A percentile compares a stretch with the other conserved stretches of the same genome.
Conservation (phyloP, 2,329 filamentous ascomycete genomes). For the Pseudogymnoascus sp. region DNA sequence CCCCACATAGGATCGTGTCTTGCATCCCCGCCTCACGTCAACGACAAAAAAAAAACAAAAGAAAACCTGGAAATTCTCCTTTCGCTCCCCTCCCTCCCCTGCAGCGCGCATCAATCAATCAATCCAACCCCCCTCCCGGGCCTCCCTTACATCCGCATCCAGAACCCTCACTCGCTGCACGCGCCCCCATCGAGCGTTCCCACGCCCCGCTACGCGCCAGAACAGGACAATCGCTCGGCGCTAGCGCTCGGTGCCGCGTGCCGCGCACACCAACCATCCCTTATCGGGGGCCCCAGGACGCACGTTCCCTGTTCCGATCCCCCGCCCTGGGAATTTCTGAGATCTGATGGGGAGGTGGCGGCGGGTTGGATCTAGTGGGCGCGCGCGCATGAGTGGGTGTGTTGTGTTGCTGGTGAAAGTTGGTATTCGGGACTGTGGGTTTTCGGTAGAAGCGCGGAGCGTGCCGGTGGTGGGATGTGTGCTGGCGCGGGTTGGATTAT, state of each 20-base stretch:
- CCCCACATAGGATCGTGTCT: neutral
- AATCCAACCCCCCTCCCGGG: neutral
- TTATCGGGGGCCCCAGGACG: neutral
- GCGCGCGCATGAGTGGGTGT: neutral
- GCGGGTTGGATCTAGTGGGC: neutral
- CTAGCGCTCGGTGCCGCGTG: conserved; percentile 2
- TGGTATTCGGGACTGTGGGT: neutral
- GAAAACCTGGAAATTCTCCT: neutral
- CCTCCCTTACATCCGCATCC: neutral
- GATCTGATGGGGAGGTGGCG: neutral
- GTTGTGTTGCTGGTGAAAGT: neutral
- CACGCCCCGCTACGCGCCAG: neutral
- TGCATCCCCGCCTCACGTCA: neutral
- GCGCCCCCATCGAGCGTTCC: neutral
- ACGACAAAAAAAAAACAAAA: neutral
- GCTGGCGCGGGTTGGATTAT: neutral
- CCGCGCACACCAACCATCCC: conserved; percentile 1
- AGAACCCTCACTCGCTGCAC: neutral
- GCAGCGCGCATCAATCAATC: conserved; percentile 6
- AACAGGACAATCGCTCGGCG: neutral
- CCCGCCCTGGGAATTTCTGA: neutral
- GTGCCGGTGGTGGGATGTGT: neutral
- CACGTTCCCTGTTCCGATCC: conserved; percentile 7
- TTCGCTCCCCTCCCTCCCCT: neutral
- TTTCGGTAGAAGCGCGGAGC: neutral